These are phyloP conservation scores for Actinomucor elegans DNA, from an alignment of 371 early-diverging fungal species.

Conservation along the genomic window DNA sequence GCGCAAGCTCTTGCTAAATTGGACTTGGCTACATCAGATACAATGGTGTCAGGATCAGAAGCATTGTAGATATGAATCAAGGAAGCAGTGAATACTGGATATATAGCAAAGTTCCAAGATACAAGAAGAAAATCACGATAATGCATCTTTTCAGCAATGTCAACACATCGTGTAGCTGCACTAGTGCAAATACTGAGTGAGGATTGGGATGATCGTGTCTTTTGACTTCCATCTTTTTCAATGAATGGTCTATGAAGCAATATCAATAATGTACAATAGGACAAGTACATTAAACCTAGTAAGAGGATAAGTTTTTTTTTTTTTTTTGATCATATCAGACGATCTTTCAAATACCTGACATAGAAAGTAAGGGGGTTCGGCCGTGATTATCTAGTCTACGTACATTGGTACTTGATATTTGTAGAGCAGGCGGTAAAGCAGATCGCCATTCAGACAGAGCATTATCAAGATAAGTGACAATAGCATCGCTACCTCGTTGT, in stretches of 20 bases:
- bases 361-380: constrained; percentile 35
- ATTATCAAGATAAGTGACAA: constrained; percentile 43
- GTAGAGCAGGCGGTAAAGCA: constrained; percentile 40
- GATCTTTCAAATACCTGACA: no score
- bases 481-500: constrained; percentile 48
- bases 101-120: constrained; percentile 54
- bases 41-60: constrained; percentile 25
- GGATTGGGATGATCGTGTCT: constrained; percentile 33
- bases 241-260: constrained; percentile 61
- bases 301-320: background rate
- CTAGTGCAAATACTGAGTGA: constrained; percentile 59
- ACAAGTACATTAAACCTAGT: constrained; percentile 47
- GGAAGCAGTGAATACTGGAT: constrained; percentile 46
- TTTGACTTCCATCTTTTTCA: constrained; percentile 29
- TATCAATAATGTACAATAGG: constrained; percentile 54
- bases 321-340: background rate
- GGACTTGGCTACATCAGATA: constrained; percentile 31
- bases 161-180: constrained; percentile 52
- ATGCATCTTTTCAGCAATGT: constrained; percentile 50
- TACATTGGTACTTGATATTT: constrained; percentile 33
- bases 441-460: constrained; percentile 46
- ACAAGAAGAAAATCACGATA: constrained; percentile 47
- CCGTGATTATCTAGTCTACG: constrained; percentile 30
- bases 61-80: constrained; percentile 48
- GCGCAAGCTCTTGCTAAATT: constrained; percentile 25